Evolutionary conservation across 108 stramenopile species (phyloP).

Genomic region (Nitzschia sp.): DNA sequence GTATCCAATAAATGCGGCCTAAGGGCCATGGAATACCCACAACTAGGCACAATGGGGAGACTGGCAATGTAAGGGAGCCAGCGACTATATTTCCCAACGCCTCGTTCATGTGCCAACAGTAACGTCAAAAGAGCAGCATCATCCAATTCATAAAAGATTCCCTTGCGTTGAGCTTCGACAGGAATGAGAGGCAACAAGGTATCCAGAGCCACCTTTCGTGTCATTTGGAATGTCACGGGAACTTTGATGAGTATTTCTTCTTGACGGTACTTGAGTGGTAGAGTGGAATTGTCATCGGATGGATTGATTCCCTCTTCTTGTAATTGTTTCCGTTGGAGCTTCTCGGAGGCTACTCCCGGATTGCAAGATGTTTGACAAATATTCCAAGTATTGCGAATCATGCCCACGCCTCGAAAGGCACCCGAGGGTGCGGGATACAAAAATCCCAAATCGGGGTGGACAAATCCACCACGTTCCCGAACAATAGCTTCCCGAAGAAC

Average conservation of each 20-base stretch:
- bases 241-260: constrained; percentile 68
- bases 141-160: constrained; percentile 58
- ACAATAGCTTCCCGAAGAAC: constrained; percentile 69
- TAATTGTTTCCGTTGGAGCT: constrained; percentile 17
- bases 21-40: constrained; percentile 57
- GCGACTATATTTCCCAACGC: constrained; percentile 54
- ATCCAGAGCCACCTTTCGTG: constrained; percentile 63
- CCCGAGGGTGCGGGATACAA: constrained; percentile 75
- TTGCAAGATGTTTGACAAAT: constrained; percentile 66
- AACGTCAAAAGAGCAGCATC: constrained; percentile 69
- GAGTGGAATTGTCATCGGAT: background rate
- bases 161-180: constrained; percentile 38
- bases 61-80: constrained; percentile 80
- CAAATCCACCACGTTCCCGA: constrained; percentile 70
- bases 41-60: constrained; percentile 71
- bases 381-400: constrained; percentile 64
- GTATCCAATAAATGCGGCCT: constrained; percentile 68
- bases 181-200: constrained; percentile 58
- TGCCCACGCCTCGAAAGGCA: constrained; percentile 71
- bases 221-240: constrained; percentile 77
- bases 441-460: constrained; percentile 84
- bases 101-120: constrained; percentile 73
- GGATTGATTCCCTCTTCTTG: background rate
- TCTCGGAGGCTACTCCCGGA: constrained; percentile 63
- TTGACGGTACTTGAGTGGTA: constrained; percentile 30